These are phyloP conservation scores for Zizania latifolia DNA, from an alignment of 176 grass and related monocot genomes.

Conservation along the genomic window DNA sequence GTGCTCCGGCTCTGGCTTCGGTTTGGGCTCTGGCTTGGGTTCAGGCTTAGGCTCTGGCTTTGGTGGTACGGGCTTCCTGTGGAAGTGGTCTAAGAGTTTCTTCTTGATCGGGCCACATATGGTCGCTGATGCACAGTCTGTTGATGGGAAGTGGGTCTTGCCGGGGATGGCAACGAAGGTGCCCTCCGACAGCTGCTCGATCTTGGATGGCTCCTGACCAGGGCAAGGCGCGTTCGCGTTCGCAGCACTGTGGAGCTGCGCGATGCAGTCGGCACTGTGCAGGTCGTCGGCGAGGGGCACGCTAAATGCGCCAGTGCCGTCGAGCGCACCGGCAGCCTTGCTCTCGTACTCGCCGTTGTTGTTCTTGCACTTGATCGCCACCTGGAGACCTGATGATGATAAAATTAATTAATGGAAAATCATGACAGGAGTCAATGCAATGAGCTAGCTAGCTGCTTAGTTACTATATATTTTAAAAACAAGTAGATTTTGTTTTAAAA, in stretches of 20 bases:
- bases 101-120: constrained; percentile 21
- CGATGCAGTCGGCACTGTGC: constrained; percentile 15
- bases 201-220: constrained; percentile 20
- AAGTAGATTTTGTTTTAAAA: no score
- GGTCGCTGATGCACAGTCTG: neutral
- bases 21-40: neutral
- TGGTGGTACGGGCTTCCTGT: neutral
- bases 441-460: no score
- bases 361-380: constrained; percentile 36
- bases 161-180: constrained; percentile 24
- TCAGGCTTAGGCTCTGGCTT: neutral
- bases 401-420: neutral
- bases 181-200: neutral
- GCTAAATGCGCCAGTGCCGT: neutral
- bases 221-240: neutral
- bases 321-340: neutral
- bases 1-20: neutral
- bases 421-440: no score
- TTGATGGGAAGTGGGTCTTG: neutral
- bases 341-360: constrained; percentile 10
- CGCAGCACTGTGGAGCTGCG: constrained; percentile 6
- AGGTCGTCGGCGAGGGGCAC: neutral
- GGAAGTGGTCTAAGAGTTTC: constrained; percentile 3
- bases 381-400: constrained; percentile 2
- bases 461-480: no score